phyloP scores from a whole-genome alignment of 2,329 filamentous ascomycete genomes.

The Plectosphaerella sp. region DNA sequence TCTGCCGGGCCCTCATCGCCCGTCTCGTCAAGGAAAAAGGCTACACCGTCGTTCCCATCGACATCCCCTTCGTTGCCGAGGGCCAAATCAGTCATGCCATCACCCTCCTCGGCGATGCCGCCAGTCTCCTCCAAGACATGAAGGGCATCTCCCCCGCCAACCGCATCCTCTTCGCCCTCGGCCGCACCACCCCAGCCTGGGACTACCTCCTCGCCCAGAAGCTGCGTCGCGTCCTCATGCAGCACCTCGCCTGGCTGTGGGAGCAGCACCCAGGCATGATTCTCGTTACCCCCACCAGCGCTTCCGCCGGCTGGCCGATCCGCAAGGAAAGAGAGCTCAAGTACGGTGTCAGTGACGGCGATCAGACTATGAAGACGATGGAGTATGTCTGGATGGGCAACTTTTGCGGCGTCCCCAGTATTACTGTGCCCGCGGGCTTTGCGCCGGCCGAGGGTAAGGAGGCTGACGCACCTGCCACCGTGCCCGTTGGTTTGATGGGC shows the following conservation, averaged over 20 bases:
- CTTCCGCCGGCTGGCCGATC: slow-evolving; percentile 41
- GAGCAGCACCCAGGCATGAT: slow-evolving; percentile 61
- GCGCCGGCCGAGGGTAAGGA: slow-evolving; percentile 27
- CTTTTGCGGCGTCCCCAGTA: slow-evolving; percentile 41
- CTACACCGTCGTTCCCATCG: slow-evolving; percentile 51
- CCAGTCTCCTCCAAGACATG: slow-evolving; percentile 40
- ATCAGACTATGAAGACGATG: slow-evolving; percentile 41
- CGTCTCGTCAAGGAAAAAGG: slow-evolving; percentile 47
- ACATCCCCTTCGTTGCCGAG: slow-evolving; percentile 53
- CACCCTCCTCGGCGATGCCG: slow-evolving; percentile 64
- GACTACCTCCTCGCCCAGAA: slow-evolving; percentile 69
- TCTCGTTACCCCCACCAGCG: slow-evolving; percentile 66
- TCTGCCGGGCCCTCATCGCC: slow-evolving; percentile 40
- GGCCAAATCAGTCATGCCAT: slow-evolving; percentile 70
- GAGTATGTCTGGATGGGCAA: slow-evolving; percentile 48
- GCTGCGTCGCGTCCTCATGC: slow-evolving; percentile 64
- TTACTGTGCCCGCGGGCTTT: slow-evolving; percentile 42
- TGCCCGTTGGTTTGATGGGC: slow-evolving; percentile 51
- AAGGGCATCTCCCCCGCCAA: slow-evolving; percentile 54
- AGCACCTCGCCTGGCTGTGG: slow-evolving; percentile 66
- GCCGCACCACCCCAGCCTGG: slow-evolving; percentile 54
- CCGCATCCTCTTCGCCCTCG: slow-evolving; percentile 62
- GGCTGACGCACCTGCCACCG: slow-evolving; percentile 25
- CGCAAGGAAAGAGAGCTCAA: slow-evolving; percentile 26
- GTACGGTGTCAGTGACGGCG: slow-evolving; percentile 40